These are phyloP conservation scores for Helicosporidium sp. DNA, from an alignment of 139 green algal species.

Conservation along the genomic window DNA sequence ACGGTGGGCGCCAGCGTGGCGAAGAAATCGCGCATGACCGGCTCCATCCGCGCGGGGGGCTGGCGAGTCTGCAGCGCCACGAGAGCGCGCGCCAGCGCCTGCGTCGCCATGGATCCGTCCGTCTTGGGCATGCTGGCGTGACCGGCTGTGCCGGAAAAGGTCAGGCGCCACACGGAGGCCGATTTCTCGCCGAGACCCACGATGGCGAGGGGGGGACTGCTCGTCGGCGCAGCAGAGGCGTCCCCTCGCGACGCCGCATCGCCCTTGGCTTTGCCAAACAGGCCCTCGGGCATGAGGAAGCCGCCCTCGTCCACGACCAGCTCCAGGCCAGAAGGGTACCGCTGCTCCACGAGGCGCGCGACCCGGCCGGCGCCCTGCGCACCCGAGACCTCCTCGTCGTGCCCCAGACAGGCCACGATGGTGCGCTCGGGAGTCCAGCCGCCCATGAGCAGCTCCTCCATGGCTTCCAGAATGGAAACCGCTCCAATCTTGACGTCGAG, in stretches of 20 bases:
- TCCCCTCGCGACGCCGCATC: too few relatives aligned
- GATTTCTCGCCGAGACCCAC: slow-evolving; percentile 47
- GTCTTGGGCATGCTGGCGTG: slow-evolving; percentile 42
- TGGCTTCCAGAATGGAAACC: slow-evolving; percentile 40
- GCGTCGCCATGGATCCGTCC: slow-evolving; percentile 7
- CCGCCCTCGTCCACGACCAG: slow-evolving; percentile 53
- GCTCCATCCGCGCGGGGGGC: slow-evolving; percentile 10
- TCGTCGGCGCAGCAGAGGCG: too few relatives aligned
- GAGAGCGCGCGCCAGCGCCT: too few relatives aligned
- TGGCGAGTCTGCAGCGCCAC: too few relatives aligned
- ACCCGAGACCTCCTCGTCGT: slow-evolving; percentile 60
- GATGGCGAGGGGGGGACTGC: slow-evolving; percentile 18
- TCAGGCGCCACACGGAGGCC: slow-evolving; percentile 7
- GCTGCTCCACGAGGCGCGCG: slow-evolving; percentile 14
- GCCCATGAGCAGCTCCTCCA: slow-evolving; percentile 23
- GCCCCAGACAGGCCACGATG: slow-evolving; percentile 45
- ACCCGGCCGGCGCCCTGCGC: slow-evolving; percentile 23
- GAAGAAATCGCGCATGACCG: not conserved
- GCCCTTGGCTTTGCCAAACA: too few relatives aligned
- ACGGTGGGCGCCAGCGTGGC: not conserved
- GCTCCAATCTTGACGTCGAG: slow-evolving; percentile 45
- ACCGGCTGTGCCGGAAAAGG: slow-evolving; percentile 26
- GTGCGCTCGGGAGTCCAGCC: slow-evolving; percentile 23
- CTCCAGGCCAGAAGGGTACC: slow-evolving; percentile 21
- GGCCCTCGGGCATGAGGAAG: slow-evolving; percentile 2